phyloP scores from a whole-genome alignment of 352 stramenopile genomes.

The Phytophthora citrophthora region DNA sequence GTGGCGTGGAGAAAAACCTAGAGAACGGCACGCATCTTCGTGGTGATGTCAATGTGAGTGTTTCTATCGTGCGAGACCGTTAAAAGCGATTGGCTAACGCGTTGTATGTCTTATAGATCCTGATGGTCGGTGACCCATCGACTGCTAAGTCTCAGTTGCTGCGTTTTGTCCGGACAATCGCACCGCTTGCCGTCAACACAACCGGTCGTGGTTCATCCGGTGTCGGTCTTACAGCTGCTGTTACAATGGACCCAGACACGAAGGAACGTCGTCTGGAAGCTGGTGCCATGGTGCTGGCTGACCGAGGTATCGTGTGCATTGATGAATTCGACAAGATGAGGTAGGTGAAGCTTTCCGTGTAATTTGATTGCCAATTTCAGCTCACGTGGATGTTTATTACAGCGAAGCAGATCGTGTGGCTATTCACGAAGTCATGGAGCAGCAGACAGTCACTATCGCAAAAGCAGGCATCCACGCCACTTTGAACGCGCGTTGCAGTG shows the following conservation, averaged over 20 bases:
- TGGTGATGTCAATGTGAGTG: slow-evolving; percentile 98
- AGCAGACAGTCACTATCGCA: slow-evolving; percentile 99
- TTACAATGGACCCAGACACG: slow-evolving; percentile 97
- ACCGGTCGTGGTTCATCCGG: slow-evolving; percentile 84
- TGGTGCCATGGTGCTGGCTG: slow-evolving; percentile 99
- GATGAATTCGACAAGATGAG: slow-evolving; percentile 99
- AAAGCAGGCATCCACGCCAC: slow-evolving; percentile 99
- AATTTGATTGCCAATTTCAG: not conserved
- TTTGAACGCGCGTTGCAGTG: slow-evolving; percentile 98
- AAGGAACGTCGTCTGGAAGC: slow-evolving; percentile 95
- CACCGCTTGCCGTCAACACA: slow-evolving; percentile 92
- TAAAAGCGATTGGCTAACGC: slow-evolving; percentile 4
- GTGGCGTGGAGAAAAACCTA: slow-evolving; percentile 96
- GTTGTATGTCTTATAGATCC: slow-evolving; percentile 47
- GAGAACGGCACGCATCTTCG: slow-evolving; percentile 99
- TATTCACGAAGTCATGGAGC: slow-evolving; percentile 99
- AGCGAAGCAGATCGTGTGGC: slow-evolving; percentile 97
- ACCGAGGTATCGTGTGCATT: slow-evolving; percentile 99
- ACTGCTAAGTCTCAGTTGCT: slow-evolving; percentile 99
- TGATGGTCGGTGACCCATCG: slow-evolving; percentile 98
- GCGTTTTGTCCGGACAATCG: slow-evolving; percentile 96
- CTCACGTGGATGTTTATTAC: slow-evolving; percentile 25
- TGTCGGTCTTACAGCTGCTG: slow-evolving; percentile 97
- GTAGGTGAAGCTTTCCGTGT: slow-evolving; percentile 23
- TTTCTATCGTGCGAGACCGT: not conserved